phyloP scores from a whole-genome alignment of 2,329 filamentous ascomycete species.

The Colletotrichum viniferum region DNA sequence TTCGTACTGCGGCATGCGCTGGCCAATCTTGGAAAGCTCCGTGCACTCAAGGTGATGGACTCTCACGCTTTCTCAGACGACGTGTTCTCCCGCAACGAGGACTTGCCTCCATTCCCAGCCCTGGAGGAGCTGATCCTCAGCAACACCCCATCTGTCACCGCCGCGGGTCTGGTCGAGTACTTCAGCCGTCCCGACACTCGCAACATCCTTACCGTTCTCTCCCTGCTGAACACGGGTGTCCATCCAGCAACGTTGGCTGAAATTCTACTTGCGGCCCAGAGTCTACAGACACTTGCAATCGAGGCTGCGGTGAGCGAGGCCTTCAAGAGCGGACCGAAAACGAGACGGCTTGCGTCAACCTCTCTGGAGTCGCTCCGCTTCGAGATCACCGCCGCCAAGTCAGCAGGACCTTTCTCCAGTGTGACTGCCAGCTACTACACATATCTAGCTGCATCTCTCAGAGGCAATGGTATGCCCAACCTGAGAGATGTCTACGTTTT shows the following conservation, averaged over 20 bases:
- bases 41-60: constrained; percentile 75
- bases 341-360: constrained; percentile 68
- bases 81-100: constrained; percentile 70
- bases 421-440: constrained; percentile 74
- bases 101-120: constrained; percentile 74
- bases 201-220: constrained; percentile 68
- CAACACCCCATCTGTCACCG: constrained; percentile 73
- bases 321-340: constrained; percentile 50
- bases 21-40: constrained; percentile 67
- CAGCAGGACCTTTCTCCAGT: constrained; percentile 61
- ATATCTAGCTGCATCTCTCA: constrained; percentile 84
- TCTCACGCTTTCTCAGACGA: constrained; percentile 76
- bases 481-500: constrained; percentile 83
- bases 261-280: constrained; percentile 61
- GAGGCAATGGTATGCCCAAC: constrained; percentile 74
- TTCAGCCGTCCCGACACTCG: constrained; percentile 66
- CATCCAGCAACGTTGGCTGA: constrained; percentile 64
- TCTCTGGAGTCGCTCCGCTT: constrained; percentile 78
- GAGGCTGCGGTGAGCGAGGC: constrained; percentile 54
- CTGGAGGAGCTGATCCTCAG: constrained; percentile 76
- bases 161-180: constrained; percentile 71
- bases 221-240: constrained; percentile 75
- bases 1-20: constrained; percentile 73
- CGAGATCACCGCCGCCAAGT: constrained; percentile 72
- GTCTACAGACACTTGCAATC: constrained; percentile 61